Base-by-base conservation (phyloP, 768 basidiomycete species). In the Pleurotus cornucopiae region DNA sequence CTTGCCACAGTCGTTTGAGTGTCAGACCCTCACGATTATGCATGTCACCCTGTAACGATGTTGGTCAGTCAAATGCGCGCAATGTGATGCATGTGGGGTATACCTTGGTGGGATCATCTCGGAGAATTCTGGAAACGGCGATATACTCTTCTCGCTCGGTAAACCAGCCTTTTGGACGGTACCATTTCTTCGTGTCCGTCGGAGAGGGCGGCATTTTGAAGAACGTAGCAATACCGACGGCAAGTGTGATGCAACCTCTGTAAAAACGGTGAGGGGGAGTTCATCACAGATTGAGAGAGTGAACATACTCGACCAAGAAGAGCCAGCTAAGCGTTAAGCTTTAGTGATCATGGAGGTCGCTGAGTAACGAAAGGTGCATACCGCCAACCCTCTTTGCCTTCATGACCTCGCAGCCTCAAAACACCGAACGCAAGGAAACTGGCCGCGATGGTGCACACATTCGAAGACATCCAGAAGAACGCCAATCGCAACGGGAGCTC, bases 1-100 rank as follows among this genome's bases (percentile, higher is more conserved):
- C 80, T 5, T 66, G 69, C 78, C 81, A 85, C 3, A 86, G 64
- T 4, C 78, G 71, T 60, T 71, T 73, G 4, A 75, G 37, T 0
- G 78, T 72, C 11, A 88, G 62, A 0, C 79, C 83, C 67, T 88
- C 79, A 41, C 86, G 80, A 58, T 88, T 88, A 67, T 86, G 85
- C 86, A 88, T 85, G 56, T 84, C 83, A 1, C 79, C 79, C 77
- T 81, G 43, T 2, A 54, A 49, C 13, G 18, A 16, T 16, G 43
- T 47, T 5, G 16, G 18, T n/a, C 21, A 21, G 5, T 18, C 46
- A 14, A 43, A 34, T 16, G 46, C n/a, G 13, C 13, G 6, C 13
- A 18, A 0, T 21, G 9, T 23, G 40, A 21, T 6, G 34, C 1
- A n/a, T 13, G 34, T 6, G 13, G 12, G 2, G 59, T 60, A 1